Percentiles rank a stretch among this genome's conserved stretches.
These are phyloP conservation scores for Sporothrix variecibatus DNA, from an alignment of 2,329 filamentous ascomycete species.

Conservation along the genomic window DNA sequence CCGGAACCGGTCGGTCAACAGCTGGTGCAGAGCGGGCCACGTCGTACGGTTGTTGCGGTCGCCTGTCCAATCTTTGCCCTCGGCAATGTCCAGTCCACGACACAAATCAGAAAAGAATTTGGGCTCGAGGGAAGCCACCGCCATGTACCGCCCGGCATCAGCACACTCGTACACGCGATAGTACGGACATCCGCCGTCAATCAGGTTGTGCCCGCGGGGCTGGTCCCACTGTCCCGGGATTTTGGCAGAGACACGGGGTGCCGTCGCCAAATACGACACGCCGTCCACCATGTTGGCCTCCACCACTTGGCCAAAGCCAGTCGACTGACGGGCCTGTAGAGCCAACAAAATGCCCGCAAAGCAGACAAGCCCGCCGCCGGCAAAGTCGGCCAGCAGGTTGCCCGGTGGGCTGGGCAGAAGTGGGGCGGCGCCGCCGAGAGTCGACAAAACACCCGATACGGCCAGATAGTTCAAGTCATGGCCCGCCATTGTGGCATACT, in stretches of 20 bases:
- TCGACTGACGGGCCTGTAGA: neutral
- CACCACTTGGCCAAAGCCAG: neutral
- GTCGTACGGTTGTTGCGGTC: neutral
- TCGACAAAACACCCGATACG: neutral
- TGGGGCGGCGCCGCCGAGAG: neutral
- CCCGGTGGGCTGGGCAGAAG: neutral
- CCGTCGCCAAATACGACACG: neutral
- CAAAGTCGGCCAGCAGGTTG: slow-evolving; percentile 11
- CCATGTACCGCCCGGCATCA: neutral
- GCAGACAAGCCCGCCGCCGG: slow-evolving; percentile 9
- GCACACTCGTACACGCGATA: neutral
- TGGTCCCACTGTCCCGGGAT: slow-evolving; percentile 8
- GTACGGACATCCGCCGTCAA: neutral
- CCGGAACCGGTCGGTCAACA: neutral
- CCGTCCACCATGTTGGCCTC: slow-evolving; percentile 19
- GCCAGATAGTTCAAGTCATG: neutral
- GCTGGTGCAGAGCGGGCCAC: neutral
- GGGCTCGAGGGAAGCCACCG: neutral
- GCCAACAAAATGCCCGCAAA: slow-evolving; percentile 1
- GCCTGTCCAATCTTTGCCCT: neutral
- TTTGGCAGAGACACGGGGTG: neutral
- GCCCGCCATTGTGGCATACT: neutral
- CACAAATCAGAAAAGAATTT: neutral
- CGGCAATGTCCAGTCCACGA: neutral
- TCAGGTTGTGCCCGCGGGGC: neutral